Percentiles rank a stretch among this genome's conserved stretches.
phyloP scores from a whole-genome alignment of 257 asterid species.

The Ilex aquifolium region DNA sequence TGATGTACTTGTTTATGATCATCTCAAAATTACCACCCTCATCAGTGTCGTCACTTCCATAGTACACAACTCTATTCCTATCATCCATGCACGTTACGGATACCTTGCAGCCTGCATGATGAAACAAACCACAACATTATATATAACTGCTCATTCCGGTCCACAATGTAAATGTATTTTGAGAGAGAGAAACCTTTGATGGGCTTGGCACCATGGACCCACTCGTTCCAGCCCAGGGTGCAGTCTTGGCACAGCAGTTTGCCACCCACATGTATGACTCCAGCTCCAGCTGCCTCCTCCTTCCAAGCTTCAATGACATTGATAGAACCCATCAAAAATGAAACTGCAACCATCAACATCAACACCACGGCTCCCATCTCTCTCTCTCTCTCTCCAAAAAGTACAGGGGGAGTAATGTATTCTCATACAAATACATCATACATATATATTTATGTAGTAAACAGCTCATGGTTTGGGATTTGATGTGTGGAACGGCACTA shows the following conservation, averaged over 20 bases:
- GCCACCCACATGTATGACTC: conserved; percentile 58
- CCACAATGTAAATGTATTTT: not conserved
- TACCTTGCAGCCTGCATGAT: conserved; percentile 55
- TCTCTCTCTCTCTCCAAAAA: conserved; percentile 1
- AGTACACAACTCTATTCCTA: conserved; percentile 56
- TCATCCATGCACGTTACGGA: conserved; percentile 70
- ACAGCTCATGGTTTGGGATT: not conserved
- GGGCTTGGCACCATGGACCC: conserved; percentile 72
- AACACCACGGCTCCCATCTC: conserved; percentile 1
- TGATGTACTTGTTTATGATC: conserved; percentile 24
- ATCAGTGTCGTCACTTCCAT: conserved; percentile 71
- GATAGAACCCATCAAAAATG: conserved; percentile 3
- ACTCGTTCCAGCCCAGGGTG: conserved; percentile 55
- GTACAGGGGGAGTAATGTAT: not conserved
- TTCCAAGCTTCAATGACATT: not conserved
- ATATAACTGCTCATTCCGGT: too few species aligned
- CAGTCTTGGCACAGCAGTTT: conserved; percentile 87
- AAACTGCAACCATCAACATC: conserved; percentile 13
- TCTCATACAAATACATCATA: not conserved
- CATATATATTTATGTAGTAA: not conserved
- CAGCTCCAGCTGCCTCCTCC: conserved; percentile 14
- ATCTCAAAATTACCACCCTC: conserved; percentile 54
- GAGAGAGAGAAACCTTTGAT: conserved; percentile 42
- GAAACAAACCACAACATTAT: not conserved
- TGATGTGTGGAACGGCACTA: conserved; percentile 22